These are phyloP conservation scores for Gentiana macrophylla DNA, from an alignment of 257 asterid species.

Conservation along the genomic window DNA sequence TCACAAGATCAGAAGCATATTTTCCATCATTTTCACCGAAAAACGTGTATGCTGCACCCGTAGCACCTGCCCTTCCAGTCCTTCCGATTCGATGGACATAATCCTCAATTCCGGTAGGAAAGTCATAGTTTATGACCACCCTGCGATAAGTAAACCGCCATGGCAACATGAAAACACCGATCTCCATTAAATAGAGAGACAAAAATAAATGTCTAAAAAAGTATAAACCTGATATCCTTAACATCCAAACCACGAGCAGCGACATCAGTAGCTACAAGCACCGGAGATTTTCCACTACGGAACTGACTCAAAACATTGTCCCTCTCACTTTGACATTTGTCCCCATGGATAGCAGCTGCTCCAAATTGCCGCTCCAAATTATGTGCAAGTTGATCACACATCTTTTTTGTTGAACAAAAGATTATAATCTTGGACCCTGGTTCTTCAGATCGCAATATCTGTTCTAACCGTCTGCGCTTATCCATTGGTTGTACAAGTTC, in stretches of 20 bases:
- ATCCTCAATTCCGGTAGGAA: constrained; percentile 89
- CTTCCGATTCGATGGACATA: constrained; percentile 97
- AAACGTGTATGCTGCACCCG: constrained; percentile 77
- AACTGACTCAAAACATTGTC: constrained; percentile 79
- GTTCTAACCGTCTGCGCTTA: constrained; percentile 75
- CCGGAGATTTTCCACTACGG: constrained; percentile 70
- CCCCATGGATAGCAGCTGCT: constrained; percentile 95
- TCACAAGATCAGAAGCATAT: constrained; percentile 70
- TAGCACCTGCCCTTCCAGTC: constrained; percentile 97
- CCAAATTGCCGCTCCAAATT: constrained; percentile 56
- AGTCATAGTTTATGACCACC: constrained; percentile 84
- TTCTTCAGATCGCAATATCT: constrained; percentile 84
- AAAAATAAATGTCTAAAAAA: neutral
- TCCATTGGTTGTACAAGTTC: constrained; percentile 64
- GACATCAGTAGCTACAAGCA: constrained; percentile 96
- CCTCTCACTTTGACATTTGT: constrained; percentile 89
- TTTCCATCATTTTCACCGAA: constrained; percentile 68
- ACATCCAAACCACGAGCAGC: constrained; percentile 97
- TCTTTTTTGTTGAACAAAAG: constrained; percentile 90
- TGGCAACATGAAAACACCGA: neutral
- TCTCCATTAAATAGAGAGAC: neutral
- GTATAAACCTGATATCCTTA: constrained; percentile 75
- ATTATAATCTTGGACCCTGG: constrained; percentile 86
- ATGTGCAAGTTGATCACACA: constrained; percentile 79
- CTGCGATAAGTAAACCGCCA: constrained; percentile 25